Conservation (phyloP, 345 rosid genomes). For the Reutealis trisperma region DNA sequence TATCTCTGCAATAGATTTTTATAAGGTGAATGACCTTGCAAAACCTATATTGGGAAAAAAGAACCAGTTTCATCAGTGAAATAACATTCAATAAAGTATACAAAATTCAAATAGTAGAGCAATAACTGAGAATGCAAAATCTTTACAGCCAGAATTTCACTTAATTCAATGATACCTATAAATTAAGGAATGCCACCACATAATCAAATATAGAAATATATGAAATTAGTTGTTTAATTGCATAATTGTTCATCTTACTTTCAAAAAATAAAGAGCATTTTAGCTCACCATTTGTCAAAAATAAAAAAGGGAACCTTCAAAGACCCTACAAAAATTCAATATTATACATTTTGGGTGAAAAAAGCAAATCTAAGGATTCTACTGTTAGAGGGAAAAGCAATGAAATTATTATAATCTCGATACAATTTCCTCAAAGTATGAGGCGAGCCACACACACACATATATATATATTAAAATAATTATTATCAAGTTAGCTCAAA, state of each 20-base stretch:
- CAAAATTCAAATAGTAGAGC: not conserved
- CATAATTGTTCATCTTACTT: not conserved
- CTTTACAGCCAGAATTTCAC: slow-evolving; percentile 43
- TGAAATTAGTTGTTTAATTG: not conserved
- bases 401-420: slow-evolving; percentile 29
- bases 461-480: no score
- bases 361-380: no score
- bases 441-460: slow-evolving; percentile 50
- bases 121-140: slow-evolving; percentile 47
- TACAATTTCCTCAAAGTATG: slow-evolving; percentile 44
- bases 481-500: no score
- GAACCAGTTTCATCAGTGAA: no score
- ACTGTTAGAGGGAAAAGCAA: not conserved
- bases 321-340: slow-evolving; percentile 28
- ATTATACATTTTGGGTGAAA: not conserved
- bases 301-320: slow-evolving; percentile 43
- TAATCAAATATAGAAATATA: slow-evolving; percentile 18
- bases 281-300: slow-evolving; percentile 48
- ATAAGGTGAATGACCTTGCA: slow-evolving; percentile 53
- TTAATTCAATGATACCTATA: slow-evolving; percentile 43
- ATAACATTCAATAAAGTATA: not conserved
- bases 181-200: slow-evolving; percentile 56
- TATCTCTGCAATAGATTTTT: slow-evolving; percentile 43
- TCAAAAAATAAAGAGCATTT: not conserved
- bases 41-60: slow-evolving; percentile 38